These are phyloP conservation scores for Saururus chinensis DNA, from an alignment of 164 flowering plant genomes.

Conservation along the genomic window DNA sequence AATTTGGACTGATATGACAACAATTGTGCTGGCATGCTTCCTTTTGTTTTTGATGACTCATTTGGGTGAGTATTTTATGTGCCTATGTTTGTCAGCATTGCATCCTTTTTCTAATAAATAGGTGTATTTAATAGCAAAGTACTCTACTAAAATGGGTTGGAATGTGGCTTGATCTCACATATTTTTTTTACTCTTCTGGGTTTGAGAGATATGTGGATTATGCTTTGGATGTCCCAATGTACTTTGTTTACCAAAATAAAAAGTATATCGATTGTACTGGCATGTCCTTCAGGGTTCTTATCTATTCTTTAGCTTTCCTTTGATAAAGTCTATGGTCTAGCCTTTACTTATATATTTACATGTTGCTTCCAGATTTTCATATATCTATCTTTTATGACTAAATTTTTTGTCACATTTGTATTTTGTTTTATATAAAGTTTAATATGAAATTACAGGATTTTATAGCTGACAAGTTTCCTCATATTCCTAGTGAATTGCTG, in stretches of 20 bases:
- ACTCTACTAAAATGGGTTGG: not conserved
- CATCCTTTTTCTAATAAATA: too few relatives aligned
- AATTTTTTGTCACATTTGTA: too few relatives aligned
- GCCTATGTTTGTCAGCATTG: too few relatives aligned
- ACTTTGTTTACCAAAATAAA: constrained; percentile 83
- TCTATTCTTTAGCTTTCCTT: constrained; percentile 4
- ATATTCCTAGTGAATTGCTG: constrained; percentile 90
- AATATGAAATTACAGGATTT: too few relatives aligned
- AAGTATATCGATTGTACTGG: constrained; percentile 91
- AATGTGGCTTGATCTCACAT: not conserved
- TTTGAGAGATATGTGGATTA: constrained; percentile 97
- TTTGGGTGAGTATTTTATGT: constrained; percentile 64
- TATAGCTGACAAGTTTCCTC: constrained; percentile 85
- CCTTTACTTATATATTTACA: too few relatives aligned
- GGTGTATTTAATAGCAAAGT: not conserved
- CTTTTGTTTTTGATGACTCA: constrained; percentile 92
- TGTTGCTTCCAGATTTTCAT: too few relatives aligned
- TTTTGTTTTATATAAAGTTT: constrained; percentile 14
- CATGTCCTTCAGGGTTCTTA: constrained; percentile 80
- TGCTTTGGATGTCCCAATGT: constrained; percentile 99
- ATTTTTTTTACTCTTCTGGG: constrained; percentile 30
- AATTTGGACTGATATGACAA: constrained; percentile 91
- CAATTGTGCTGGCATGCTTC: constrained; percentile 95
- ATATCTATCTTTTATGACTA: not conserved
- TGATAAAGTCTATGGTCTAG: too few relatives aligned